A percentile compares a stretch with the other conserved stretches of the same genome.
These are phyloP conservation scores for Exophiala sp. DNA, from an alignment of 2,329 filamentous ascomycete species.

Conservation along the genomic window DNA sequence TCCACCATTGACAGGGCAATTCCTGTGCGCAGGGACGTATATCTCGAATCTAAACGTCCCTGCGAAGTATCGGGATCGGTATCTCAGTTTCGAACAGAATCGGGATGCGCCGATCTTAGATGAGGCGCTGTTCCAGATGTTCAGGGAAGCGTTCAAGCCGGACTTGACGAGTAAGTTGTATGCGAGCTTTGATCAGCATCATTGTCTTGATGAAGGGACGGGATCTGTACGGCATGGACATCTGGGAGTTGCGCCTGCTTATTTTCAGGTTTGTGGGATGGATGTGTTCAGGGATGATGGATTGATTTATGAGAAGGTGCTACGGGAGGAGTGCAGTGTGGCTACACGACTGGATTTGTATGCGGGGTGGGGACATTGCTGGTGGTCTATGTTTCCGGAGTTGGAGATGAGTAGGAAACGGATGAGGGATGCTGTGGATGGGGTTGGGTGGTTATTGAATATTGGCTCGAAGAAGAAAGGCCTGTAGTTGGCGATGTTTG, in stretches of 20 bases:
- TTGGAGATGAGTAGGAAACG: slow-evolving; percentile 19
- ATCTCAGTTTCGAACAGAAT: slow-evolving; percentile 44
- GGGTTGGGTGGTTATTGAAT: slow-evolving; percentile 19
- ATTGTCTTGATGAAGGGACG: slow-evolving; percentile 28
- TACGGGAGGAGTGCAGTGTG: slow-evolving; percentile 44
- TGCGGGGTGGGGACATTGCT: slow-evolving; percentile 41
- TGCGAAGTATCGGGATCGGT: slow-evolving; percentile 38
- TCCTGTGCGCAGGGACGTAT: slow-evolving; percentile 41
- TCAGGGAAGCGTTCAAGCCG: slow-evolving; percentile 33
- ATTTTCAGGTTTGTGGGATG: slow-evolving; percentile 50
- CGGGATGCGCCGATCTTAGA: slow-evolving; percentile 36
- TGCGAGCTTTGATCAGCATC: slow-evolving; percentile 34
- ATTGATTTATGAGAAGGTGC: slow-evolving; percentile 49
- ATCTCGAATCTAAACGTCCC: slow-evolving; percentile 33
- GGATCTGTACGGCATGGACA: slow-evolving; percentile 16
- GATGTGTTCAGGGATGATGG: slow-evolving; percentile 54
- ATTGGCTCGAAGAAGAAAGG: not conserved
- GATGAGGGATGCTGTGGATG: slow-evolving; percentile 18
- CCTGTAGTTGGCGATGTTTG: not conserved
- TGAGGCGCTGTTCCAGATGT: slow-evolving; percentile 27
- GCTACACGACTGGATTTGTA: slow-evolving; percentile 46
- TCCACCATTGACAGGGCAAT: slow-evolving; percentile 46
- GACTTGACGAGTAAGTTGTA: slow-evolving; percentile 32
- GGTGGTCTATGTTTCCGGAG: slow-evolving; percentile 17
- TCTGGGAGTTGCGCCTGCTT: slow-evolving; percentile 32